phyloP scores from a whole-genome alignment of 2,329 filamentous ascomycete species.

The Xylariaceae sp. region DNA sequence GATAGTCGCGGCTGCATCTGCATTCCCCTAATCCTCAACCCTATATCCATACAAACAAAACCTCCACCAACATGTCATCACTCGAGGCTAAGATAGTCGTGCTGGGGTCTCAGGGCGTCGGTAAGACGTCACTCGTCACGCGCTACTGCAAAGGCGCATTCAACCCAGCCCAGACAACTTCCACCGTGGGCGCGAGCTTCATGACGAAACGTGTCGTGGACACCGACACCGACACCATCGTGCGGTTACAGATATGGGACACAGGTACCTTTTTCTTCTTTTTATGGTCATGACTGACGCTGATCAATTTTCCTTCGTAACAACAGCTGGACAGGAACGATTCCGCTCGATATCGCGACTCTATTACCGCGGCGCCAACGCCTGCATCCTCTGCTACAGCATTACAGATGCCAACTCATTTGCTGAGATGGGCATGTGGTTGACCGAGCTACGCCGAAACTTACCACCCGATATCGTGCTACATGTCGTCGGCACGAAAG shows the following conservation, averaged over 20 bases:
- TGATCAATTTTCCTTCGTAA: conserved; percentile 20
- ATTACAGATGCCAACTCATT: conserved; percentile 89
- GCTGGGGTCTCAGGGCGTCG: conserved; percentile 79
- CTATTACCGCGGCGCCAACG: conserved; percentile 95
- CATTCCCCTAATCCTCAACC: background rate
- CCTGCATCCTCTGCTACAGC: conserved; percentile 92
- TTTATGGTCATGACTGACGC: background rate
- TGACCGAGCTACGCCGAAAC: conserved; percentile 82
- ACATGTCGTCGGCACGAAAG: conserved; percentile 94
- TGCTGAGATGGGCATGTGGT: conserved; percentile 90
- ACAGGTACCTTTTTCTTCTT: conserved; percentile 61
- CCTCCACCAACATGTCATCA: conserved; percentile 54
- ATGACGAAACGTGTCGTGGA: conserved; percentile 82
- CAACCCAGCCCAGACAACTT: conserved; percentile 67
- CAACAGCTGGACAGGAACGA: conserved; percentile 82
- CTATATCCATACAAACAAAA: background rate
- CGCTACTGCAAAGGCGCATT: conserved; percentile 78
- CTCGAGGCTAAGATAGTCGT: conserved; percentile 85
- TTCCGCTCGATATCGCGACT: conserved; percentile 94
- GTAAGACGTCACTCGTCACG: conserved; percentile 80
- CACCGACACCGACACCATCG: conserved; percentile 81
- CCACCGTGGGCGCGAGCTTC: conserved; percentile 82
- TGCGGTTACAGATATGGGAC: conserved; percentile 96
- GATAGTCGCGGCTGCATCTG: background rate
- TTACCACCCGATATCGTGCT: conserved; percentile 80